Conservation (phyloP, 2,329 filamentous ascomycete genomes). For the Fusarium sp. region DNA sequence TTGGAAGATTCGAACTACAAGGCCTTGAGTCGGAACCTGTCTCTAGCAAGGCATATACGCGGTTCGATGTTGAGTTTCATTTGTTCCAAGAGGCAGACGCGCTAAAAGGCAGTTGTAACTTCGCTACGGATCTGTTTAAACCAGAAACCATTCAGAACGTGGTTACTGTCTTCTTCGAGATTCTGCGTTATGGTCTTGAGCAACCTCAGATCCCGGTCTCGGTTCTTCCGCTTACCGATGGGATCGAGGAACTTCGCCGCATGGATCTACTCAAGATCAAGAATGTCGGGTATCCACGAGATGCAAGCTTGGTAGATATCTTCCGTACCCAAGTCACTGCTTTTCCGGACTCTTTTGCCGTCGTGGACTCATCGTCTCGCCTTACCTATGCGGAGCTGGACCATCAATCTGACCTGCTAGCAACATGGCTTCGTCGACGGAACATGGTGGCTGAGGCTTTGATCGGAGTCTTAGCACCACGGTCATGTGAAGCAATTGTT, state of each 20-base stretch:
- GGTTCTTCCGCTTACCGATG: constrained; percentile 4
- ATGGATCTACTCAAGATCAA: constrained; percentile 1
- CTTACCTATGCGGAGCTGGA: constrained; percentile 48
- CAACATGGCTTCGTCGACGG: constrained; percentile 29
- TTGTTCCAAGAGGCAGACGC: constrained; percentile 40
- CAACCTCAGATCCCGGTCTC: constrained; percentile 7
- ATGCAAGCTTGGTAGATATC: constrained; percentile 42
- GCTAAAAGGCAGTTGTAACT: constrained; percentile 33
- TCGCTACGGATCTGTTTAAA: constrained; percentile 43
- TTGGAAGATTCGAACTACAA: constrained; percentile 38
- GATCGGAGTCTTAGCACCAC: constrained; percentile 35
- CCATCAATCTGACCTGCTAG: constrained; percentile 32
- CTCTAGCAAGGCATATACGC: constrained; percentile 1
- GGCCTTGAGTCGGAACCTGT: constrained; percentile 32
- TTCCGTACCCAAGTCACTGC: constrained; percentile 40
- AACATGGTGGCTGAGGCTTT: constrained; percentile 31
- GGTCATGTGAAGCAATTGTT: constrained; percentile 45
- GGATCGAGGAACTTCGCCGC: not conserved
- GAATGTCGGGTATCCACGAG: constrained; percentile 4
- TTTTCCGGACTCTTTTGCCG: constrained; percentile 26
- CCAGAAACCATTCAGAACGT: constrained; percentile 40
- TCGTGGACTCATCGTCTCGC: constrained; percentile 28
- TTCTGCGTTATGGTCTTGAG: constrained; percentile 36
- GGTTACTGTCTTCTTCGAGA: constrained; percentile 28
- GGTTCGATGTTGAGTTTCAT: constrained; percentile 49